These are phyloP conservation scores for Capsicum pubescens DNA, from an alignment of 257 asterid species.

Conservation along the genomic window DNA sequence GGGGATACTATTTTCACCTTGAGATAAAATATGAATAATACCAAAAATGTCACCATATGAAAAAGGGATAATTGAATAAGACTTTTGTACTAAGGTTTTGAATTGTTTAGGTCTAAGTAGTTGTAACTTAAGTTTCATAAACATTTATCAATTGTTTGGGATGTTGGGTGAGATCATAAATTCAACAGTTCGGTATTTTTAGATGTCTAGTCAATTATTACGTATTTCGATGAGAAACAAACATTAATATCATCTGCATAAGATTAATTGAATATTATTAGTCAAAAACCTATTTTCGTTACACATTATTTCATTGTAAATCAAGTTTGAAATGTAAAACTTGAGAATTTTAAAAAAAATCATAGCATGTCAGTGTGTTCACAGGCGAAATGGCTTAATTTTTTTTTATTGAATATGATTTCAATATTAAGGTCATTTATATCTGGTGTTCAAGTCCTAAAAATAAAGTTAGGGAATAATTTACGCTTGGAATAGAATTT, in stretches of 20 bases:
- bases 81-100: not conserved
- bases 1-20: slow-evolving; percentile 20
- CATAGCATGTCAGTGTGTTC: not conserved
- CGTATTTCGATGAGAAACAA: not conserved
- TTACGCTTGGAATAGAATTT: not conserved
- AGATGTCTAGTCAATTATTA: not conserved
- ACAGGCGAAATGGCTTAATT: not conserved
- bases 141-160: not conserved
- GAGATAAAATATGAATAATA: slow-evolving; percentile 4
- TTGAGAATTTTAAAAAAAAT: not conserved
- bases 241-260: not conserved
- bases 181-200: not conserved
- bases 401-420: not conserved
- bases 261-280: not conserved
- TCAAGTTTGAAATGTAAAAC: not conserved
- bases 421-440: not conserved
- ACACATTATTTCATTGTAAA: not conserved
- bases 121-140: not conserved
- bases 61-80: slow-evolving; percentile 13
- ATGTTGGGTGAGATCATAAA: not conserved
- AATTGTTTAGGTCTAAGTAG: not conserved
- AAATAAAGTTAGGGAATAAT: not conserved
- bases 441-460: not conserved
- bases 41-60: slow-evolving; percentile 19
- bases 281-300: not conserved